phyloP scores from a whole-genome alignment of 352 stramenopile species.

The Phytophthora crassamura region DNA sequence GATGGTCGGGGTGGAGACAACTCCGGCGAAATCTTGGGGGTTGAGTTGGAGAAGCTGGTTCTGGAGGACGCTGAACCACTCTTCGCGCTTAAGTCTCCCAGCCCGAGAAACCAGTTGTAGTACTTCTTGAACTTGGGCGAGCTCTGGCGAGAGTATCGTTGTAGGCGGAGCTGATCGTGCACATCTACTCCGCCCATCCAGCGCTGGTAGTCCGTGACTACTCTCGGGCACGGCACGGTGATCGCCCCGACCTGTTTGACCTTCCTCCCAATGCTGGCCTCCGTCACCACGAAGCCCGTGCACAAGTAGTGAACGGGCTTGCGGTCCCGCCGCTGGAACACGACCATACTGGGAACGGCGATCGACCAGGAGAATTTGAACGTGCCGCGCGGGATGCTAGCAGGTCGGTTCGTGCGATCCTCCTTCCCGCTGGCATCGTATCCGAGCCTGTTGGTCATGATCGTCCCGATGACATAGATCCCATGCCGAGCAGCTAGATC shows the following conservation, averaged over 20 bases:
- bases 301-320: slow-evolving; percentile 39
- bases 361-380: slow-evolving; percentile 13
- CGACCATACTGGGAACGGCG: slow-evolving; percentile 16
- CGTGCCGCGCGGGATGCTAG: background rate
- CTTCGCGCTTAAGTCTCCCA: background rate
- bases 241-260: slow-evolving; percentile 17
- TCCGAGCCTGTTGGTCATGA: slow-evolving; percentile 9
- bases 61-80: slow-evolving; percentile 4
- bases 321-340: slow-evolving; percentile 32
- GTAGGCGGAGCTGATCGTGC: slow-evolving; percentile 29
- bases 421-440: background rate
- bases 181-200: slow-evolving; percentile 37
- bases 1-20: background rate
- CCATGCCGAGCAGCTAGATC: slow-evolving; percentile 4
- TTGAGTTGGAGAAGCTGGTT: slow-evolving; percentile 16
- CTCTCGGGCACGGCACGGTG: slow-evolving; percentile 10
- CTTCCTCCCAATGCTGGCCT: slow-evolving; percentile 19
- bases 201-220: slow-evolving; percentile 33
- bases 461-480: slow-evolving; percentile 8
- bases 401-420: slow-evolving; percentile 1
- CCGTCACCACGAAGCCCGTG: slow-evolving; percentile 19
- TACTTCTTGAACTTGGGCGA: slow-evolving; percentile 24
- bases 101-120: slow-evolving; percentile 27
- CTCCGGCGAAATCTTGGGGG: background rate
- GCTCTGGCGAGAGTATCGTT: slow-evolving; percentile 23